Conservation (phyloP, 1,139 yeast species). For the Williopsis jadinii region DNA sequence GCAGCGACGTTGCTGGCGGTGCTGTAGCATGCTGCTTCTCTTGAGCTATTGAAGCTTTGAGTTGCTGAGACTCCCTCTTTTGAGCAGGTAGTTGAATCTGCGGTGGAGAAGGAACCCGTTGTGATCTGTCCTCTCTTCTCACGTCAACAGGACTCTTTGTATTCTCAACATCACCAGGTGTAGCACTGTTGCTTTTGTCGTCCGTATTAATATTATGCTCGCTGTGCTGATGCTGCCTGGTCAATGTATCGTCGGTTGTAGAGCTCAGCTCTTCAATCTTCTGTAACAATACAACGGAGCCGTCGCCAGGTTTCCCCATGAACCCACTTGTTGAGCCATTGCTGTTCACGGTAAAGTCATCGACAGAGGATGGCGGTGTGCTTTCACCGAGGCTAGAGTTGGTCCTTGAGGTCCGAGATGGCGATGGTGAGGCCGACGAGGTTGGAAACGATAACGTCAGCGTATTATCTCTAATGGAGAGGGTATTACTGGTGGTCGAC, state of each 20-base stretch:
- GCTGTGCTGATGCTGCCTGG: no score
- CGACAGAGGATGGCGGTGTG: conserved; percentile 24
- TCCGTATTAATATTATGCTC: no score
- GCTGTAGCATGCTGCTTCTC: neutral
- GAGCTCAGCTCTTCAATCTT: conserved; percentile 11
- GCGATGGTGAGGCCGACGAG: conserved; percentile 20
- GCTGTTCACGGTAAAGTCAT: conserved; percentile 13
- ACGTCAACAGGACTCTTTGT: no score
- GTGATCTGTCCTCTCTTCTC: neutral
- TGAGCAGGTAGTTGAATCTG: conserved; percentile 2
- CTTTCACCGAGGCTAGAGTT: conserved; percentile 19
- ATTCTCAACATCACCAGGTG: no score
- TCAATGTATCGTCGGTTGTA: neutral
- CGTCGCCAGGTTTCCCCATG: no score
- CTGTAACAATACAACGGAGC: neutral
- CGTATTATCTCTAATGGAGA: no score
- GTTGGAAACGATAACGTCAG: no score
- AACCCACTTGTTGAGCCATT: no score
- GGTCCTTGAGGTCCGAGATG: conserved; percentile 21
- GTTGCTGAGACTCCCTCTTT: neutral
- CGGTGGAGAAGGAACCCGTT: conserved; percentile 2
- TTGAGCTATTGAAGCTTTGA: no score
- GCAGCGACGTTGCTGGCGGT: neutral
- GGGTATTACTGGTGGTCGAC: no score
- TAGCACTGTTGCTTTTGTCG: no score